Conservation (phyloP, 164 flowering plant species). For the grape (Vitis vinifera) region DNA sequence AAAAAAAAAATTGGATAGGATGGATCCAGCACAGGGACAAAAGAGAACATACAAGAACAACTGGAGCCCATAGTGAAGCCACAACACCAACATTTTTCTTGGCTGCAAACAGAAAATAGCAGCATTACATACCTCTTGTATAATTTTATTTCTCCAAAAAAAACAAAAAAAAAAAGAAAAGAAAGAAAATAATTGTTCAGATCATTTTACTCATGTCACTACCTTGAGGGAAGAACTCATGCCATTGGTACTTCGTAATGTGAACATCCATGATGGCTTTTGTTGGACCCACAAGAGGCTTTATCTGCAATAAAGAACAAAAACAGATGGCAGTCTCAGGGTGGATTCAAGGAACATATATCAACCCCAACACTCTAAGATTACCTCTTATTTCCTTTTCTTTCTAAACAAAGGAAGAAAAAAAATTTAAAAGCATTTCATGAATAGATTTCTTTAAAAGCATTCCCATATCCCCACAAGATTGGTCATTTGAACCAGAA, state of each 20-base stretch:
- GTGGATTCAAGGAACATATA: neutral
- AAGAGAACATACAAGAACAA: slow-evolving; percentile 63
- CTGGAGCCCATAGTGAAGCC: slow-evolving; percentile 82
- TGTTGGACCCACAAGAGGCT: slow-evolving; percentile 83
- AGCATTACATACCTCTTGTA: neutral
- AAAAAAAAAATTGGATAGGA: neutral
- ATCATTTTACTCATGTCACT: slow-evolving; percentile 10
- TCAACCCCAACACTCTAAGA: neutral
- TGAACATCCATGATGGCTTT: slow-evolving; percentile 59
- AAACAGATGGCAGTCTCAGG: neutral
- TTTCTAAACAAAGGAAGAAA: neutral
- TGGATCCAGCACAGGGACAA: neutral
- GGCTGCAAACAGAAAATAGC: slow-evolving; percentile 49
- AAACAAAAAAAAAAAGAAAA: neutral
- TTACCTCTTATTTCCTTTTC: no score
- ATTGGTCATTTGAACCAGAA: neutral
- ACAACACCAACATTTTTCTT: slow-evolving; percentile 83
- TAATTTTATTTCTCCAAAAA: neutral
- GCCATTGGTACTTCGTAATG: slow-evolving; percentile 57
- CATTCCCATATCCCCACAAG: neutral
- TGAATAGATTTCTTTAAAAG: neutral
- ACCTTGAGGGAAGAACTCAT: slow-evolving; percentile 92
- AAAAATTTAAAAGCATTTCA: neutral
- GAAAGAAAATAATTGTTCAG: no score
- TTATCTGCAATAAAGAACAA: slow-evolving; percentile 48